phyloP scores from a whole-genome alignment of 2,329 filamentous ascomycete species.

The Ophiostoma sp. region DNA sequence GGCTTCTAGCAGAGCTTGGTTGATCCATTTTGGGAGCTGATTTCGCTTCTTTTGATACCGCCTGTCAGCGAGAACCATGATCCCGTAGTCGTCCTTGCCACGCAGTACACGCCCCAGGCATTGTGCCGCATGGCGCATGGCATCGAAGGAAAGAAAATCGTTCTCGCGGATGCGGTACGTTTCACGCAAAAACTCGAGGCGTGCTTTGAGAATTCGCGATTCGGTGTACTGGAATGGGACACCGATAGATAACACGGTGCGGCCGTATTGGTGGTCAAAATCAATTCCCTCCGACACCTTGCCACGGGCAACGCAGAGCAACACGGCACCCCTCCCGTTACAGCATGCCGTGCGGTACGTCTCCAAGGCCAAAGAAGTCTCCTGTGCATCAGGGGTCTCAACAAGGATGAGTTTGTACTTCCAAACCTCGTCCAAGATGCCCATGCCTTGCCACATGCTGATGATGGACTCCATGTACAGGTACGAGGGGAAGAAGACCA shows the following conservation, averaged over 20 bases:
- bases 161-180: constrained; percentile 96
- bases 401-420: constrained; percentile 98
- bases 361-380: constrained; percentile 91
- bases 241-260: constrained; percentile 92
- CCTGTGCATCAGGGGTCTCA: constrained; percentile 95
- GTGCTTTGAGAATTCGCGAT: constrained; percentile 91
- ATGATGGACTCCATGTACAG: constrained; percentile 99
- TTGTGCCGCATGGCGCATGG: constrained; percentile 98
- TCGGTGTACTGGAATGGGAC: constrained; percentile 99
- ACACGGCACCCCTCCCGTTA: constrained; percentile 89
- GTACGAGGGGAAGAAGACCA: constrained; percentile 99
- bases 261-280: constrained; percentile 98
- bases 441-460: constrained; percentile 99
- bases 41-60: constrained; percentile 87
- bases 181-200: constrained; percentile 93
- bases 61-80: constrained; percentile 96
- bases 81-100: constrained; percentile 98
- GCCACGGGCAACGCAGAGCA: constrained; percentile 92
- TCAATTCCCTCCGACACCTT: constrained; percentile 98
- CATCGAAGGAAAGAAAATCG: constrained; percentile 97
- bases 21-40: constrained; percentile 97
- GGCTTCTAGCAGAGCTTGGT: constrained; percentile 78
- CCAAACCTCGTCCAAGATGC: constrained; percentile 95
- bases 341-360: constrained; percentile 97
- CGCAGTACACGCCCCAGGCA: constrained; percentile 91